Base-by-base conservation (phyloP, 140 eudicot genomes). In the Erigeron philadelphicus region DNA sequence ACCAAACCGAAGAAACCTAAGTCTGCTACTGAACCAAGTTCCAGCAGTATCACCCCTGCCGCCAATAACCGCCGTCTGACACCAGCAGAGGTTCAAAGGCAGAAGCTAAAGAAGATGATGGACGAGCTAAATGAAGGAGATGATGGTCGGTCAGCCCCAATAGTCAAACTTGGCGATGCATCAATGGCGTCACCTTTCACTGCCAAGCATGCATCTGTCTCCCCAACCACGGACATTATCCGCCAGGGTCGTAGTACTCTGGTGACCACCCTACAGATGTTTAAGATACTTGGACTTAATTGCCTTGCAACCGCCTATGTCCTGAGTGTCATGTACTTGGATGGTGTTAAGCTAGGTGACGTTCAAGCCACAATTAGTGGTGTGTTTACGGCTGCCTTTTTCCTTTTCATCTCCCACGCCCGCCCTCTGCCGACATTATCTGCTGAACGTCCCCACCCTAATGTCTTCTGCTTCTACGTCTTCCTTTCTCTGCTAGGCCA, bases 141-240 rank as follows among this genome's bases (percentile, higher is more conserved):
- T 11, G 90, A 85, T 66, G 97, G 90, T 35, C 90, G 88, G 6
- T 75, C 91, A 10, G 90, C 97, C 45, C 97, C 97, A 1, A 61
- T 90, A 23, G 97, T 90, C 46, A 90, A 87, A 76, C 90, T 90
- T 2, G 97, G 97, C n/a, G 97, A 90, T 75, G 95, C 97, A 42
- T 90, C 97, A 6, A 90, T 90, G 95, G 97, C 97, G 19, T 90
- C 97, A 53, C 97, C 97, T 35, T 90, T 90, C 75, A 83, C 97
- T 1, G 97, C 97, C 46, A 90, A 90, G 68, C 97, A 90, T 59
- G 95, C 97, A 12, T 90, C 95, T 5, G 97, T 90, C 35, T 84
- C 81, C 60, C 97, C 97, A 0, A 87, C 95, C 59, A 85, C 86
- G 1, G 95, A 90, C 78, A 83, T 90, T 18, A 90, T 90, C 62